A percentile compares a stretch with the other conserved stretches of the same genome.
Evolutionary conservation across 2,329 filamentous ascomycete species (phyloP).

Genomic region (Furcasterigmium furcatum): DNA sequence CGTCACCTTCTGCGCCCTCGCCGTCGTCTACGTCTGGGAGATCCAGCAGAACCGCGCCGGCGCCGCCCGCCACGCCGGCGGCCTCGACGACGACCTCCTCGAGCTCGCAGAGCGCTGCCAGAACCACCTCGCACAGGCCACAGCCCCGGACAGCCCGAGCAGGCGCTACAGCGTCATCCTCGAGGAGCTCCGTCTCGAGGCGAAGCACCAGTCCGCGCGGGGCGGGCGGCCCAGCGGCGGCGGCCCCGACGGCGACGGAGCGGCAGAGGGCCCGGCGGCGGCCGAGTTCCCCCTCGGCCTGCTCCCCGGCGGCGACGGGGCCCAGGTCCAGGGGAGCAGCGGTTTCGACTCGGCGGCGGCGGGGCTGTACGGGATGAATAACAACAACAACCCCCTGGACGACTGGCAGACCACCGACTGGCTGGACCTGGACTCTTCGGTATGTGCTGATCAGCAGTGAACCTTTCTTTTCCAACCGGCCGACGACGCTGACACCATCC

Average conservation of each 20-base stretch:
- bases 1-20: conserved; percentile 50
- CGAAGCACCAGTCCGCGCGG: conserved; percentile 4
- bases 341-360: not conserved
- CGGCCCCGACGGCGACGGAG: too few species aligned
- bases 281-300: not conserved
- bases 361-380: conserved; percentile 4
- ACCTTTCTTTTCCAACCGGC: too few species aligned
- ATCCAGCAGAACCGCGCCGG: conserved; percentile 16
- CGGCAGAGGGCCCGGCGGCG: not conserved
- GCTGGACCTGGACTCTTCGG: conserved; percentile 15
- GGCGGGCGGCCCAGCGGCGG: too few species aligned
- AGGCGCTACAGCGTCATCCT: conserved; percentile 49
- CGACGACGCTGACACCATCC: too few species aligned
- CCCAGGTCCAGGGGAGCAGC: not conserved
- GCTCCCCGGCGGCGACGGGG: not conserved
- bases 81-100: conserved; percentile 11
- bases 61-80: not conserved
- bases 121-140: conserved; percentile 34
- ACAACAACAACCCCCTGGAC: conserved; percentile 10
- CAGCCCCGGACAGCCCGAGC: conserved; percentile 35
- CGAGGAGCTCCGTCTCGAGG: conserved; percentile 44
- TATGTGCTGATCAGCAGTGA: too few species aligned
- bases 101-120: conserved; percentile 37
- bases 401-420: conserved; percentile 25
- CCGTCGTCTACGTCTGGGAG: conserved; percentile 50